Evolutionary conservation across 2,329 filamentous ascomycete genomes (phyloP), one percentile per base, ranked within the genome.

Genomic region (Gremmenia infestans): DNA sequence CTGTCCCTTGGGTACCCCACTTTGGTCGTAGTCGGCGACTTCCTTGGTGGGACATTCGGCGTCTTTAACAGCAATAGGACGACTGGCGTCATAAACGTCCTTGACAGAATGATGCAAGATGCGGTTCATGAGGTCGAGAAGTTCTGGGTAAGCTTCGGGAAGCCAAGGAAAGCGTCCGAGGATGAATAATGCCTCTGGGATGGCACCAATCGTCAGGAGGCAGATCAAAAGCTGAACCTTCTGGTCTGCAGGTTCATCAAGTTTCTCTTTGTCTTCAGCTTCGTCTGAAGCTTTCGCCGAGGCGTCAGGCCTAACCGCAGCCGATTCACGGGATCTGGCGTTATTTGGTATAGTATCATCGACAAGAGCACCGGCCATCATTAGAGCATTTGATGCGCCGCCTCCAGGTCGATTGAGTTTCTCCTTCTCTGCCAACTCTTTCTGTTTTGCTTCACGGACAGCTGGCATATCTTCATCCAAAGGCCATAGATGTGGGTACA

Each of bases 141-240:
- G 79, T 47, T 96, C 90, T 1, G 89, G 86, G 62, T 89, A 93
- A 4, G 86, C 83, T 56, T 97, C 91, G 11, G 91, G 81, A 48
- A 99, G 81, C 92, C 94, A 99, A 14, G 91, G 90, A 65, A 96
- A 96, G 53, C 88, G 87, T 36, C 93, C 93, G 7, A 97, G 81
- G 54, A 99, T 89, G 71, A 93, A 97, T 1, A 99, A 78, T 1
- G 94, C 86, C 72, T 99, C 94, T 0, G 94, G 94, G 36, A 99
- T 79, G 28, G 94, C 93, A 42, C 95, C 94, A 56, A 97, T 94
- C 4, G 89, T 89, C 2, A 99, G 80, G 15, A 99, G 78, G 63
- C 91, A 91, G 61, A 88, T 90, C 22, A 99, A 78, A 0, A 99
- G 78, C 46, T 86, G 78, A 0, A 93, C 85, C 72, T 99, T 99